Base-by-base conservation (phyloP, 78 protist genomes). In the Cavenderia fasciculata region DNA sequence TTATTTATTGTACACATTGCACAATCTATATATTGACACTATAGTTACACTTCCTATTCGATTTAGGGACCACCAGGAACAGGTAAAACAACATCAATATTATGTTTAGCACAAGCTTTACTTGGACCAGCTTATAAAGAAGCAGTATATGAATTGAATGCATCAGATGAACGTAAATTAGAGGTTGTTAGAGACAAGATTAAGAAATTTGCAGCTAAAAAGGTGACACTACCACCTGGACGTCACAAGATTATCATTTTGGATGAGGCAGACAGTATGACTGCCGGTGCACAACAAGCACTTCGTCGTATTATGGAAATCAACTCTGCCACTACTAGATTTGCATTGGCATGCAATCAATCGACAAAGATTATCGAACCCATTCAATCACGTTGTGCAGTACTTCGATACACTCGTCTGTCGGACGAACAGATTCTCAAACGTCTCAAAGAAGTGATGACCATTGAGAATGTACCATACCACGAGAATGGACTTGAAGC, bases 251-350 rank as follows among this genome's bases (percentile, higher is more conserved):
- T 99, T 16, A 92, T 99, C 78, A 87, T 99, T 4, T 94, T 99
- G 29, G 99, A 99, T 49, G 99, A 99, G 70, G 99, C 99, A 2
- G 99, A 99, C 94, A 86, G 97, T 23, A 94, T 99, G 97, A 97
- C 99, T 23, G 19, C 84, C 0, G 99, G 97, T 27, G 99, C 99
- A 8, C 99, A 98, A 79, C 74, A 94, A n/a, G 97, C 97, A 16
- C 69, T 96, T 8, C 74, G 98, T 11, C 85, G 98, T 25, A 94
- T 95, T 21, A 98, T 98, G 97, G 99, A 98, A 56, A 61, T 85
- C 18, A 89, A 95, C 76, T 66, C 98, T 2, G 31, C 33, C 7
- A 79, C 94, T 18, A 98, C 99, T 0, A 93, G 98, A 4, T 98
- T 97, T 74, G 97, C 98, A 69, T 62, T 97, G 66, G 77, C 97